Evolutionary conservation across 2,329 filamentous ascomycete genomes (phyloP).

Genomic region (Pseudomassariella vexata): DNA sequence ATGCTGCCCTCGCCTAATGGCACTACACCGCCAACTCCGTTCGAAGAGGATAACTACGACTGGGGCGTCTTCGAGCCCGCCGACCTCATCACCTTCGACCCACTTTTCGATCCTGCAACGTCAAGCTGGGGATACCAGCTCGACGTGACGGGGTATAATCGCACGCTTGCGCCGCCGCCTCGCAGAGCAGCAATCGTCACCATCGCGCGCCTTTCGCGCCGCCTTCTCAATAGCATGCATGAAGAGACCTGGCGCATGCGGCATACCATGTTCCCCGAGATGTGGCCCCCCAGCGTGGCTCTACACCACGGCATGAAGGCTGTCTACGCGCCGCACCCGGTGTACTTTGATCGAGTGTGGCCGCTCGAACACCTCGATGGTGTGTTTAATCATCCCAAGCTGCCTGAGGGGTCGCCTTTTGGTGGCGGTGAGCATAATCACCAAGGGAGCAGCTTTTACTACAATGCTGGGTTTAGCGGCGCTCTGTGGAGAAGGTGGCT

Average conservation of each 20-base stretch:
- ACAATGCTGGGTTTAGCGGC: constrained; percentile 55
- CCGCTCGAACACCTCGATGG: constrained; percentile 48
- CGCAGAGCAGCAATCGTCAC: constrained; percentile 54
- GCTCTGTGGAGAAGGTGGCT: constrained; percentile 61
- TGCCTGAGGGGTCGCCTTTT: constrained; percentile 46
- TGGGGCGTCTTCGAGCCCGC: constrained; percentile 54
- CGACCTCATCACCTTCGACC: constrained; percentile 55
- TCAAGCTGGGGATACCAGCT: constrained; percentile 53
- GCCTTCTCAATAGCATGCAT: constrained; percentile 52
- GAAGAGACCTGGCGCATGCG: constrained; percentile 42
- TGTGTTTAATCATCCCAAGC: constrained; percentile 55
- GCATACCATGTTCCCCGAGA: constrained; percentile 56
- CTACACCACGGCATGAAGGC: constrained; percentile 57
- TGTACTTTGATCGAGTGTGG: constrained; percentile 62
- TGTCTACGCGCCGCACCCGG: constrained; percentile 58
- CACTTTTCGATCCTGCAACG: constrained; percentile 50
- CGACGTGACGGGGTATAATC: constrained; percentile 51
- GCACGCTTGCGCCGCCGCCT: constrained; percentile 41
- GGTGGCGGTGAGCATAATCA: constrained; percentile 63
- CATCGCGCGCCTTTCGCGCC: constrained; percentile 43
- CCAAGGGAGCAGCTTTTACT: constrained; percentile 61
- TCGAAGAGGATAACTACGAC: constrained; percentile 60
- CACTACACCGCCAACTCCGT: constrained; percentile 50
- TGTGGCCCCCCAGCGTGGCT: constrained; percentile 51
- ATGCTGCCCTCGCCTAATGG: constrained; percentile 51